Base-by-base conservation (phyloP, 495 filamentous ascomycete genomes). In the Aspergillus sclerotioniger region DNA sequence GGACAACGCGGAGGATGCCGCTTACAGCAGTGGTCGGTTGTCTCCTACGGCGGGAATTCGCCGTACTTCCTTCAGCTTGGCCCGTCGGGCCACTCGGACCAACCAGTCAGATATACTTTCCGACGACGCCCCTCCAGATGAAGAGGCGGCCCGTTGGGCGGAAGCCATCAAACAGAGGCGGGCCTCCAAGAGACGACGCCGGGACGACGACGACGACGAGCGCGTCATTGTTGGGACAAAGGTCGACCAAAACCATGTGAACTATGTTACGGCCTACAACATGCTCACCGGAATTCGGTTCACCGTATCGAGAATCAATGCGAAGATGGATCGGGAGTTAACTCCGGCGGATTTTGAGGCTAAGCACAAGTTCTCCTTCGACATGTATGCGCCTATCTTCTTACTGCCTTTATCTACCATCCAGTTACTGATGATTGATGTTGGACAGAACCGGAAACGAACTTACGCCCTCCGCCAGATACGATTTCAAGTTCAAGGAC, bases 401-500 rank as follows among this genome's bases (percentile, higher is more conserved):
- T 28, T 28, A 6, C 7, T 29, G 51, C 7, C 13, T 10, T 25
- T 48, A 19, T 7, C 32, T 8, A 28, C 32, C 29, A 44, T 16
- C 41, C 25, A 43, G 57, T 47, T 21, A 49, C 68, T 71, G 45
- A 69, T 33, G 28, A 6, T 54, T 31, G 50, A 62, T 69, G 28
- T 66, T 54, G 16, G 25, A 59, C 63, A 91, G 90, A 65, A 96
- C 93, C 58, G 94, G 94, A 53, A 96, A 96, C 72, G 94, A 99
- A 74, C 78, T 99, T 67, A 96, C 95, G 16, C 94, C 94, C 19
- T 96, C 92, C 54, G 92, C 95, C 62, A 98, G 98, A 76, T 99
- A 99, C 79, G 94, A 99, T 75, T 99, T 98, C 84, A 99, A 99
- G 71, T 99, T 99, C 78, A 99, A 99, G 73, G 94, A 99, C 73